A percentile compares a stretch with the other conserved stretches of the same genome.
phyloP scores from a whole-genome alignment of 768 basidiomycete species.

The Clitopilus hobsonii region DNA sequence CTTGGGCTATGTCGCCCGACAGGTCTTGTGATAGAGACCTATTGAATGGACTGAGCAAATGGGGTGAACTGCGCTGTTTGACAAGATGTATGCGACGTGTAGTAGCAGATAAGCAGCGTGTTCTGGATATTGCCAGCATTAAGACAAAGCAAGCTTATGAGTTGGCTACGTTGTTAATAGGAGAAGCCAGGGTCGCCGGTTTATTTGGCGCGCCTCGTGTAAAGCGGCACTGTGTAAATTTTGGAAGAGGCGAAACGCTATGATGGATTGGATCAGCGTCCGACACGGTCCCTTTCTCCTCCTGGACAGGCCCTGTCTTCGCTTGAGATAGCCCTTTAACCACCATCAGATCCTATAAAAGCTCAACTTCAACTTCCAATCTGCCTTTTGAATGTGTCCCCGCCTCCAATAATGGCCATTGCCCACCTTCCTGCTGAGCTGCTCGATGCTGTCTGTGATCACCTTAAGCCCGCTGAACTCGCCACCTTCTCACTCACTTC shows the following conservation, averaged over 20 bases:
- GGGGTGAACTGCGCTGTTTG: slow-evolving; percentile 2
- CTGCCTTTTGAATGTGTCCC: slow-evolving; percentile 3
- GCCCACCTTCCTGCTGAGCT: slow-evolving; percentile 56
- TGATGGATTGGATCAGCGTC: slow-evolving; percentile 1
- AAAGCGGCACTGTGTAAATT: not conserved
- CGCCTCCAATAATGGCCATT: slow-evolving; percentile 36
- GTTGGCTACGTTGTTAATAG: not conserved
- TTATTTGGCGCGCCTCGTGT: not conserved
- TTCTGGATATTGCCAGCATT: slow-evolving; percentile 12
- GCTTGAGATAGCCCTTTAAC: slow-evolving; percentile 10
- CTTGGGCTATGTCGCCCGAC: slow-evolving; percentile 2
- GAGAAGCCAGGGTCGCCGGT: slow-evolving; percentile 7
- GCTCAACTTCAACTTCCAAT: not conserved
- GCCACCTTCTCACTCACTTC: slow-evolving; percentile 41
- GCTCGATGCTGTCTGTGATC: slow-evolving; percentile 43
- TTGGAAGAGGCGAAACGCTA: not conserved
- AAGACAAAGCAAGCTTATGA: not conserved
- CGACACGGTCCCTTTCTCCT: slow-evolving; percentile 17
- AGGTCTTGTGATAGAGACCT: slow-evolving; percentile 17
- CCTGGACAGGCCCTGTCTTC: slow-evolving; percentile 5
- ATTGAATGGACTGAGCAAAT: slow-evolving; percentile 16
- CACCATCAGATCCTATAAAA: slow-evolving; percentile 1
- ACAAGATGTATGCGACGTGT: slow-evolving; percentile 4
- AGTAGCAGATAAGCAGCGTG: slow-evolving; percentile 3
- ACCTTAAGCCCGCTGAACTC: slow-evolving; percentile 32